phyloP scores from a whole-genome alignment of 768 basidiomycete species.

The Tulasnella sp. region DNA sequence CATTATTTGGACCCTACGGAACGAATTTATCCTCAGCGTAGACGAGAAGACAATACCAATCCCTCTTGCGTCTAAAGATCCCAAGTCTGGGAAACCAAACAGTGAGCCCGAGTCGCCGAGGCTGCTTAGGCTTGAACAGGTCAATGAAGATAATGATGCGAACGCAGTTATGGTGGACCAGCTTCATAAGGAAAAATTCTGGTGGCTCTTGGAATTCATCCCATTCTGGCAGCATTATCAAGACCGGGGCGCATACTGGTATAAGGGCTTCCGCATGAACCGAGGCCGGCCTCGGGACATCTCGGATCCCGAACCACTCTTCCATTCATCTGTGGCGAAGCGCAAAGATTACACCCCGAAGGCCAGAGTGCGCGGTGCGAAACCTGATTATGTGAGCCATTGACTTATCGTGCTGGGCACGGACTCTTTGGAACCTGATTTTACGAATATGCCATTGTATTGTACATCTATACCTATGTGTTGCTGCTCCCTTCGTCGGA shows the following conservation, averaged over 20 bases:
- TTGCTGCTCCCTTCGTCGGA: too few relatives aligned
- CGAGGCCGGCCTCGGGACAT: background rate
- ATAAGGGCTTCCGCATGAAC: background rate
- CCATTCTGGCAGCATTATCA: constrained; percentile 29
- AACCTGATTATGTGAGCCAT: background rate
- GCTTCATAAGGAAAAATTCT: background rate
- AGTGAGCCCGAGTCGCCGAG: background rate
- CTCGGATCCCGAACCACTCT: constrained; percentile 1
- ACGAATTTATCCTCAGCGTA: background rate
- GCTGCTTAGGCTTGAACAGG: background rate
- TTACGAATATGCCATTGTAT: background rate
- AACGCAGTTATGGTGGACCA: constrained; percentile 14
- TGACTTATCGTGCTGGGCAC: background rate
- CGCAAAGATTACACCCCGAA: background rate
- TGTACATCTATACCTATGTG: too few relatives aligned
- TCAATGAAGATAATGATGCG: background rate
- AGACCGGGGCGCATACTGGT: constrained; percentile 23
- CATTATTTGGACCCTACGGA: background rate
- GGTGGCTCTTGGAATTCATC: constrained; percentile 34
- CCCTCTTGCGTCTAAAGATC: background rate
- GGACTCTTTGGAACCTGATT: background rate
- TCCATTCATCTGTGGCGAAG: constrained; percentile 7
- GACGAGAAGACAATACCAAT: background rate
- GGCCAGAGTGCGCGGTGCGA: background rate
- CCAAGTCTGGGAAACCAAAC: background rate